Base-by-base conservation (phyloP, 2,329 filamentous ascomycete species). In the Nothophoma quercina region DNA sequence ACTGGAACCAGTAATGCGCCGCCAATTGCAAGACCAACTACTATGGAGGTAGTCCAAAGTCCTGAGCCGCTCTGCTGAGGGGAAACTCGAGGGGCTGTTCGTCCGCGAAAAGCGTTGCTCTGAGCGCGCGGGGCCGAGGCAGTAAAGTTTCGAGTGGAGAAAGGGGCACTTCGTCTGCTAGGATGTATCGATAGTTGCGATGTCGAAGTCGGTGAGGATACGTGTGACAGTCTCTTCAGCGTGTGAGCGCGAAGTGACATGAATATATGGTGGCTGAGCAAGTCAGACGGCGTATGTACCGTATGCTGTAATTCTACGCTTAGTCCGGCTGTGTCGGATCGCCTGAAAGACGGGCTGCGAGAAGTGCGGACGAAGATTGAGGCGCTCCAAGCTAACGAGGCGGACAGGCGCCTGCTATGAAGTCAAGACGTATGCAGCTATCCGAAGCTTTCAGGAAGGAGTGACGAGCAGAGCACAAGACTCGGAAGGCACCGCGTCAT, bases 21-120 rank as follows among this genome's bases (percentile, higher is more conserved):
- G 56, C 68, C 67, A 52, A 72, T 62, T 22, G 70, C 66, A 62
- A 75, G 58, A 32, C 64, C 64, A 46, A 71, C 41, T 18, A 72
- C 59, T 38, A 72, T 38, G 10, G 61, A 56, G 26, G 57, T 64
- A 35, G 68, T 65, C 56, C 67, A 67, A 13, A 67, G 39, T 23
- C 56, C 60, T 32, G 62, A 57, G 23, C 64, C 64, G 54, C 71
- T 74, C 40, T 60, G 61, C 19, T 39, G 41, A 28, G 15, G 10
- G 16, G n/a, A 16, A 21, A 15, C 40, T 8, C 18, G 44, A 25
- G 39, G 25, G 33, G 23, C 12, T 29, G 15, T 21, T 46, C 18
- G 36, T 47, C 38, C 12, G 50, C 36, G 15, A 22, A 53, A 48
- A 43, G 57, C 58, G 51, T 58, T 57, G 38, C 52, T 57, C 56